These are phyloP conservation scores for Carex myosuroides DNA, from an alignment of 176 grass and related monocot genomes.

Conservation along the genomic window DNA sequence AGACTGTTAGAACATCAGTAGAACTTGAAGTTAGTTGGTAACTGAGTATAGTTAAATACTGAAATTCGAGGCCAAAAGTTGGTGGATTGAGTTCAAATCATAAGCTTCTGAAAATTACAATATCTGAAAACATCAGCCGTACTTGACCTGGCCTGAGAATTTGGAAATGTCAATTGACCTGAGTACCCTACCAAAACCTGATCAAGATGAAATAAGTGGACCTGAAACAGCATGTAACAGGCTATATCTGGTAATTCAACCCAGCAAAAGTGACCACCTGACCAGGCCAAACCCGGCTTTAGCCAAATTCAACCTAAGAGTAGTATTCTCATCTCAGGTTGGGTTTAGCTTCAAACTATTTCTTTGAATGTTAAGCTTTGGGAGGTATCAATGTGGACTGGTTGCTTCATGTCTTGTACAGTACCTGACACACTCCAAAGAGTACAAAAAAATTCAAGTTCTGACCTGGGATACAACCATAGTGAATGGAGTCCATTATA, in stretches of 20 bases:
- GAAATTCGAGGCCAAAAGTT: not conserved
- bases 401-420: not conserved
- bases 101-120: not conserved
- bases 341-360: not conserved
- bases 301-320: not conserved
- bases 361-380: slow-evolving; percentile 5
- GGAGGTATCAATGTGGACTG: not conserved
- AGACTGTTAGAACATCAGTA: not conserved
- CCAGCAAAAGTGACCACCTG: not conserved
- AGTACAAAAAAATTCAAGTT: slow-evolving; percentile 8
- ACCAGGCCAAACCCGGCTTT: not conserved
- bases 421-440: not conserved
- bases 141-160: too few species aligned
- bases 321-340: not conserved
- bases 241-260: not conserved
- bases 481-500: slow-evolving; percentile 91
- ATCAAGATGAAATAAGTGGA: not conserved
- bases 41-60: not conserved
- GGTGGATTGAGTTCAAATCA: not conserved
- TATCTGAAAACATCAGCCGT: too few species aligned
- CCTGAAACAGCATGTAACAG: not conserved
- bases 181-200: not conserved
- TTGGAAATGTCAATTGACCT: too few species aligned
- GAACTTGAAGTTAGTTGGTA: not conserved
- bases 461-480: slow-evolving; percentile 95